Percentiles rank a stretch among this genome's conserved stretches.
Evolutionary conservation across 2,329 filamentous ascomycete species (phyloP).

Genomic region (Botryosphaeria dothidea): DNA sequence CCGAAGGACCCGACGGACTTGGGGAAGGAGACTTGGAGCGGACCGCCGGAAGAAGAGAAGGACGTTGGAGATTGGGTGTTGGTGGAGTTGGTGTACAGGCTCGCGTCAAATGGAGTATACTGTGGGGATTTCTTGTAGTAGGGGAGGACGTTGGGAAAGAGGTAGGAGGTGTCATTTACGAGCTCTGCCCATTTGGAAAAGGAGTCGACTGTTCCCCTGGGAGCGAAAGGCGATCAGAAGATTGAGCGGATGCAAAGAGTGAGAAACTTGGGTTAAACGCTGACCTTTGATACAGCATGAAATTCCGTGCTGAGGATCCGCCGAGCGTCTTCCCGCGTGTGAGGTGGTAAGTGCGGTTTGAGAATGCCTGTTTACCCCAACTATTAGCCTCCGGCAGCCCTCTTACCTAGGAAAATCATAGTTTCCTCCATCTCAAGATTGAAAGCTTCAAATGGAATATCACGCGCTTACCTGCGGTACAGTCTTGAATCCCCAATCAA

Average conservation of each 20-base stretch:
- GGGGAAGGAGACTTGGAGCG: conserved; percentile 18
- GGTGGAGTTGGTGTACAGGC: background rate
- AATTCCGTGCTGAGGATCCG: background rate
- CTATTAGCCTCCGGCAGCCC: background rate
- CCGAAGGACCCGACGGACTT: conserved; percentile 8
- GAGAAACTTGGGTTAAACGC: too few relatives aligned
- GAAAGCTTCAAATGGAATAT: background rate
- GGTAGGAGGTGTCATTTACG: conserved; percentile 25
- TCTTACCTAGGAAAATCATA: background rate
- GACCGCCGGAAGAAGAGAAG: conserved; percentile 22
- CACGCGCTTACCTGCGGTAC: background rate
- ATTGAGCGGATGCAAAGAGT: too few relatives aligned
- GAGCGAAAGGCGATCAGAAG: background rate
- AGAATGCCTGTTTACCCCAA: background rate
- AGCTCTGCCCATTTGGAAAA: conserved; percentile 24
- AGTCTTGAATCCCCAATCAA: background rate
- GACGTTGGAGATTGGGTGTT: conserved; percentile 17
- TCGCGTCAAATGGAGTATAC: conserved; percentile 21
- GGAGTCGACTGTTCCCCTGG: conserved; percentile 19
- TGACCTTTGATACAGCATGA: conserved; percentile 17
- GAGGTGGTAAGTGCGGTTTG: background rate
- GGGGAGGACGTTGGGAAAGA: conserved; percentile 21
- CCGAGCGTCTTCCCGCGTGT: background rate
- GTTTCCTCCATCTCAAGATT: too few relatives aligned
- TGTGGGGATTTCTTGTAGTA: conserved; percentile 26